Evolutionary conservation across 129 eudicot genomes (phyloP), one percentile per base, ranked within the genome.

Genomic region (Flaveria bidentis): DNA sequence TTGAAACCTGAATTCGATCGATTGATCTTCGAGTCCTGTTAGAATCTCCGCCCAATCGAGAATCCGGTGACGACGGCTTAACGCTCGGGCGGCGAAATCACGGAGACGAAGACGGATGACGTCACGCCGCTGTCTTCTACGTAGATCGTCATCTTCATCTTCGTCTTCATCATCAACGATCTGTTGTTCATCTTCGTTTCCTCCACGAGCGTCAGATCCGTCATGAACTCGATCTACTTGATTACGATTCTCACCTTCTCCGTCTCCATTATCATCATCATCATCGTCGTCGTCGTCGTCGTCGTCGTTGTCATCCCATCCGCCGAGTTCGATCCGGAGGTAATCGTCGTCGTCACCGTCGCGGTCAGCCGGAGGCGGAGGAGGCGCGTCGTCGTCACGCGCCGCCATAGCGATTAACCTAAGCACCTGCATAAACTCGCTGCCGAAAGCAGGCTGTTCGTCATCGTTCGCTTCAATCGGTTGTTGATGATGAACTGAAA

Each of bases 1-100:
- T 41, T 89, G 89, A 12, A 90, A 80, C 41, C 97, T 82, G n/a
- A 93, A 83, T 28, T 90, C 98, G 26, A 93, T 82, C 1, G 98
- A 90, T 12, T 92, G 88, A 44, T 92, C 97, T 67, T 91, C 97
- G 9, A 91, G 88, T 33, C 92, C 96, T 84, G 84, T 88, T 46
- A 93, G n/a, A 11, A 90, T 90, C 78, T 93, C 98, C 4, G 95
- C 96, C 98, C 96, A 93, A 79, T 90, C 95, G 5, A 89, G 87
- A 57, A 84, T 78, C 76, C 89, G 69, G 67, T 84, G 83, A 7
- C 91, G 86, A 30, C 93, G 69, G 41, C 66, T 78, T 7, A 84
- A 82, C 11, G 91, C 88, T 18, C 91, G 87, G 2, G 79, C 16
- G 0, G 91, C 89, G 3, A 89, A 84, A 65, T 92, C 93, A 11